A percentile compares a stretch with the other conserved stretches of the same genome.
Conservation (phyloP, 768 basidiomycete species). For the Panaeolus cyanescens region DNA sequence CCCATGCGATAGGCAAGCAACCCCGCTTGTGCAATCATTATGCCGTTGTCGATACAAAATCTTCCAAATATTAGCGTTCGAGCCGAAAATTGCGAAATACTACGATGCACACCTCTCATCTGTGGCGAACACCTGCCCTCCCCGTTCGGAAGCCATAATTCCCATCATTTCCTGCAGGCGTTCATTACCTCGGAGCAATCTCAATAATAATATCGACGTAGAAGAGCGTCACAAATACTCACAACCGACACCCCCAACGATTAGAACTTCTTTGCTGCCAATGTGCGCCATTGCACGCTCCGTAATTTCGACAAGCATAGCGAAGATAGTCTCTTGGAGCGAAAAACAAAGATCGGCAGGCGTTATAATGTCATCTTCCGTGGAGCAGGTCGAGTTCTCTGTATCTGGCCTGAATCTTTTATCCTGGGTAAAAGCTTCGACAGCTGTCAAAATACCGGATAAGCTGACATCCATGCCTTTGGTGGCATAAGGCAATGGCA, state of each 20-base stretch:
- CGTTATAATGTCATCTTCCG: conserved; percentile 70
- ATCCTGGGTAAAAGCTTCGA: conserved; percentile 86
- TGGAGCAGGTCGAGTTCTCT: conserved; percentile 26
- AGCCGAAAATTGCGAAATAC: background rate
- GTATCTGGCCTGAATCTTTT: conserved; percentile 70
- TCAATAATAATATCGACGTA: background rate
- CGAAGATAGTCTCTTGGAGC: conserved; percentile 94
- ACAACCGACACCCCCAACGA: conserved; percentile 99
- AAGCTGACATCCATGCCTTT: conserved; percentile 99
- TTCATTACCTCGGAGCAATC: conserved; percentile 67
- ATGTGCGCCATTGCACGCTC: conserved; percentile 99
- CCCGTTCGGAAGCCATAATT: conserved; percentile 91
- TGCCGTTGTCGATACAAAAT: conserved; percentile 99
- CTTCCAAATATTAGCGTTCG: conserved; percentile 40
- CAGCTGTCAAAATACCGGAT: conserved; percentile 89
- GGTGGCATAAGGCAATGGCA: conserved; percentile 90
- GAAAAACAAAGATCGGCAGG: conserved; percentile 97
- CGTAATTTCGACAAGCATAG: conserved; percentile 99
- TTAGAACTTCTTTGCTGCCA: conserved; percentile 91
- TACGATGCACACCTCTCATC: conserved; percentile 73
- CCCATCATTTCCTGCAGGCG: conserved; percentile 99
- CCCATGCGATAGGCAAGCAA: conserved; percentile 93
- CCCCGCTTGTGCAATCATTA: conserved; percentile 99
- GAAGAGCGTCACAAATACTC: conserved; percentile 33
- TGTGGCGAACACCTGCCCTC: conserved; percentile 89